phyloP scores from a whole-genome alignment of 148 eudicot genomes.

The Linanthus parryae region DNA sequence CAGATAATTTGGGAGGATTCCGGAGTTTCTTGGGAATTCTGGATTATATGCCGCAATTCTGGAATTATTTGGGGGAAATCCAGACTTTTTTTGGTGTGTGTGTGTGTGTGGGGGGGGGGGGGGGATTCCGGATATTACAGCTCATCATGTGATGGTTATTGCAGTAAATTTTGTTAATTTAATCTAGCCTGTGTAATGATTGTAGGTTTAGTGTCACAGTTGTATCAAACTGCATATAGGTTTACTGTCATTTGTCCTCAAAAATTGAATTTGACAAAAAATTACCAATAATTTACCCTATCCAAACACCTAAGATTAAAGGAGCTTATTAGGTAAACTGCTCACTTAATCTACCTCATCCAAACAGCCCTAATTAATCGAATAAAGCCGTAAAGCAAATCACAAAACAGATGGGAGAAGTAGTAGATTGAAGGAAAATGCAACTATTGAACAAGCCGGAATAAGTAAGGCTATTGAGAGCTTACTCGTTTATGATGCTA shows the following conservation, averaged over 20 bases:
- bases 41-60: too few relatives aligned
- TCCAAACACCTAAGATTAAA: background rate
- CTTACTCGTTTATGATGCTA: constrained; percentile 69
- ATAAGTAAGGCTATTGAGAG: constrained; percentile 1
- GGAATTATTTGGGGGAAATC: background rate
- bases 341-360: background rate
- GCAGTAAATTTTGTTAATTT: too few relatives aligned
- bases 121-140: background rate
- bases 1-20: background rate
- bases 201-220: too few relatives aligned
- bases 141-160: too few relatives aligned
- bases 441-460: background rate
- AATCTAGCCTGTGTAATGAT: too few relatives aligned
- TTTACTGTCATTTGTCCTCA: too few relatives aligned
- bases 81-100: background rate
- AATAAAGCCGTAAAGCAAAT: too few relatives aligned
- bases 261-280: too few relatives aligned
- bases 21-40: background rate
- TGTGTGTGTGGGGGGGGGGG: background rate
- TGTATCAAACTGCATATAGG: too few relatives aligned
- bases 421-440: background rate
- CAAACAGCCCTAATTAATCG: too few relatives aligned
- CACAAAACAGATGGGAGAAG: background rate
- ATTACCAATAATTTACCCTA: background rate
- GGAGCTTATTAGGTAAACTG: background rate